Percentiles rank a stretch among this genome's conserved stretches.
phyloP scores from a whole-genome alignment of 2,329 filamentous ascomycete species.

The Aspergillus candidus region DNA sequence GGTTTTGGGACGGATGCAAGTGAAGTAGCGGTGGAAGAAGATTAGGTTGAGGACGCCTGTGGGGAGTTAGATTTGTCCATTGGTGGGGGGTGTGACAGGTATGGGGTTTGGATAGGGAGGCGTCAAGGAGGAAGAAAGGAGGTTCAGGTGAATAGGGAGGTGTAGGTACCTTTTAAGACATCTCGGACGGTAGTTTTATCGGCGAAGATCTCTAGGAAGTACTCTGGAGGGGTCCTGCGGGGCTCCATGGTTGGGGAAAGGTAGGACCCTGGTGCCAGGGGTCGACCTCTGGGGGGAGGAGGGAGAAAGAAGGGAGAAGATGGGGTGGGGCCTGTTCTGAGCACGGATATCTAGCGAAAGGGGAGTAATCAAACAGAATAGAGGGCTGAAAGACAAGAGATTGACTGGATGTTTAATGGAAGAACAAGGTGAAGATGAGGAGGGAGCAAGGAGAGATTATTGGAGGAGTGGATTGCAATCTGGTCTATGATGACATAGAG shows the following conservation, averaged over 20 bases:
- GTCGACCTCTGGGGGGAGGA: constrained; percentile 6
- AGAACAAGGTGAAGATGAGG: background rate
- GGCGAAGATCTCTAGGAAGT: constrained; percentile 88
- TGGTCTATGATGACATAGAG: background rate
- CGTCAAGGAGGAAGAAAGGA: background rate
- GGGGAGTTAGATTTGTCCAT: background rate
- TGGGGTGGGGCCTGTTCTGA: background rate
- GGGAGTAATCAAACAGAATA: background rate
- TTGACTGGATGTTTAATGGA: background rate
- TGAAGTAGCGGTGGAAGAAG: constrained; percentile 98
- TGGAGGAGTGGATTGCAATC: background rate
- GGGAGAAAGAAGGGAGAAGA: background rate
- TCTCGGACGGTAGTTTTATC: constrained; percentile 86
- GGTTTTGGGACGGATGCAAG: constrained; percentile 71
- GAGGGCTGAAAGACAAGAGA: background rate
- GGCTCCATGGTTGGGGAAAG: constrained; percentile 50
- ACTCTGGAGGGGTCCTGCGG: constrained; percentile 67
- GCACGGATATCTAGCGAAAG: background rate
- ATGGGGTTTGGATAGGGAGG: background rate
- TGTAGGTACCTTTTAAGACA: constrained; percentile 71
- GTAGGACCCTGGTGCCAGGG: constrained; percentile 2
- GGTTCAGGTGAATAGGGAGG: background rate
- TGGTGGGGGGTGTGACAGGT: too few species aligned
- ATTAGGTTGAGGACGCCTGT: constrained; percentile 89
- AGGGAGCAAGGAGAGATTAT: background rate